phyloP scores from a whole-genome alignment of 2,329 filamentous ascomycete species.

The Xylaria sp. region DNA sequence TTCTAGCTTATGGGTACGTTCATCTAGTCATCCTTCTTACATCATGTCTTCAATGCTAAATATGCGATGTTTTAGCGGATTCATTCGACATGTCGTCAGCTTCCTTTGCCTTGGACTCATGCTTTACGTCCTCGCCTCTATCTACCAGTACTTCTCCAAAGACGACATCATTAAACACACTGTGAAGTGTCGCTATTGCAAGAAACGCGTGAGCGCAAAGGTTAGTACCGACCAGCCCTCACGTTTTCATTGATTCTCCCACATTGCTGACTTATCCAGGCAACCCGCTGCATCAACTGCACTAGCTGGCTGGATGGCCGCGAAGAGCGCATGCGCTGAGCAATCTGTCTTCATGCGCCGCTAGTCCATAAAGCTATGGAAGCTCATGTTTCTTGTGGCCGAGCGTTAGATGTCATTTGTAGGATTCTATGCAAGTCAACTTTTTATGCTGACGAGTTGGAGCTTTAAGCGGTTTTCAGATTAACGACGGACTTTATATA shows the following conservation, averaged over 20 bases:
- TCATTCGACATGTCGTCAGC: slow-evolving; percentile 68
- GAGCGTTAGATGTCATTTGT: not conserved
- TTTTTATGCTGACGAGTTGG: not conserved
- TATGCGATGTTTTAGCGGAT: slow-evolving; percentile 51
- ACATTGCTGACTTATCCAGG: slow-evolving; percentile 37
- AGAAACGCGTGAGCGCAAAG: slow-evolving; percentile 41
- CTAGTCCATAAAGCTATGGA: not conserved
- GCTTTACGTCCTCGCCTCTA: slow-evolving; percentile 66
- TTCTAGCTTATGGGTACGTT: slow-evolving; percentile 71
- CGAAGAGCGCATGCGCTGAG: slow-evolving; percentile 48
- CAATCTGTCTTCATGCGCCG: not conserved
- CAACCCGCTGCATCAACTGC: slow-evolving; percentile 59
- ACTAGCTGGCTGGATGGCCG: slow-evolving; percentile 63
- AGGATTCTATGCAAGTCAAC: not conserved
- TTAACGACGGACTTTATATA: slow-evolving; percentile 16
- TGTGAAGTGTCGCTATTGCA: slow-evolving; percentile 71
- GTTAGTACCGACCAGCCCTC: slow-evolving; percentile 23
- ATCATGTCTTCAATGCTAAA: not conserved
- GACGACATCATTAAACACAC: slow-evolving; percentile 75
- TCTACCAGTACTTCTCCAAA: slow-evolving; percentile 65
- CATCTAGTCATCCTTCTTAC: not conserved
- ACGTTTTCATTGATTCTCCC: not conserved
- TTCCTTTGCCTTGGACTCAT: slow-evolving; percentile 70
- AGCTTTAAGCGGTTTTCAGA: not conserved
- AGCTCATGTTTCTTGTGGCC: not conserved